Conservation (phyloP, 1,284 basidiomycete genomes). For the Anthracocystis walkeri region DNA sequence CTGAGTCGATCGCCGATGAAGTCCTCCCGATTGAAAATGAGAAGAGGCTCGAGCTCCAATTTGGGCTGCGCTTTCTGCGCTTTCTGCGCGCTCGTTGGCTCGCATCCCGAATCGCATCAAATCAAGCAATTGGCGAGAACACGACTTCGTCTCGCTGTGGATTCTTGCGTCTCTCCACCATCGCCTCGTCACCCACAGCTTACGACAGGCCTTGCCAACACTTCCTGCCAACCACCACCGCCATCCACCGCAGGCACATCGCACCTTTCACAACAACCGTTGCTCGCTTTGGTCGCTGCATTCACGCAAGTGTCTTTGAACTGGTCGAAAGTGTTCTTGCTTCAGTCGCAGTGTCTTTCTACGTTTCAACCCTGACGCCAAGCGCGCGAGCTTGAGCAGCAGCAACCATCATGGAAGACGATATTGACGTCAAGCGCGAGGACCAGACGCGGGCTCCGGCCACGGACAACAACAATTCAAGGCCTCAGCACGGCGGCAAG, state of each 20-base stretch:
- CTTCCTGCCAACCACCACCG: not conserved
- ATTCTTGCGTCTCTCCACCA: not conserved
- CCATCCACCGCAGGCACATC: not conserved
- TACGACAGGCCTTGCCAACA: constrained; percentile 4
- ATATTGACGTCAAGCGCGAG: constrained; percentile 43
- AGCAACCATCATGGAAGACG: constrained; percentile 25
- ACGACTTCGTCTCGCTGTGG: not conserved
- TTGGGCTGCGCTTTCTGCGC: constrained; percentile 10
- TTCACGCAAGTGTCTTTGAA: not conserved
- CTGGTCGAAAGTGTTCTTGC: not conserved
- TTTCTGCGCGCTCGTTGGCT: constrained; percentile 15
- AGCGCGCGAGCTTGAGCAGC: constrained; percentile 12
- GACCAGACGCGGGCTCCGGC: constrained; percentile 8
- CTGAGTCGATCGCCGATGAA: constrained; percentile 16
- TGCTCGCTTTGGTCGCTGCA: not conserved
- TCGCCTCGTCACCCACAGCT: not conserved
- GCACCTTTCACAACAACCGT: not conserved
- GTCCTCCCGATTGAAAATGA: not conserved
- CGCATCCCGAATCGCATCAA: constrained; percentile 16
- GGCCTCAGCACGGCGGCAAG: constrained; percentile 33
- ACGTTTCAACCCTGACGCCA: not conserved
- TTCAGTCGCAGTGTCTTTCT: too few species aligned
- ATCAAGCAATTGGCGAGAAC: not conserved
- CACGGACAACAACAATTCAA: constrained; percentile 13
- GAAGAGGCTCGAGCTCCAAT: constrained; percentile 11